Conservation (phyloP, 1,284 basidiomycete genomes). For the Leccinum holopus region DNA sequence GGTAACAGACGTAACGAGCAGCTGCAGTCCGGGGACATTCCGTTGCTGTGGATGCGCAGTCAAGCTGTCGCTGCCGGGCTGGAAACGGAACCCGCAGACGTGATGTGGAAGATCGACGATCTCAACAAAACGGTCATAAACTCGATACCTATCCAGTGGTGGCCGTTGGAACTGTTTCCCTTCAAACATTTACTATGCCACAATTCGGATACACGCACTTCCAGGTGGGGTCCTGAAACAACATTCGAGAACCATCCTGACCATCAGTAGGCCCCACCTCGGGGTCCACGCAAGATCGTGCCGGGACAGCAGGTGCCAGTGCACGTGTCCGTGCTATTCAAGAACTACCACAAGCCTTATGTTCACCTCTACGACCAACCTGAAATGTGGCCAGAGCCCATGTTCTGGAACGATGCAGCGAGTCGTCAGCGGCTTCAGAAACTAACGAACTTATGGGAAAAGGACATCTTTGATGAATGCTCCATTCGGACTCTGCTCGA, state of each 20-base stretch:
- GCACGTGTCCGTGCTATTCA: constrained; percentile 34
- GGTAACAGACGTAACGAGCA: constrained; percentile 31
- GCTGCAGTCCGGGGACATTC: constrained; percentile 34
- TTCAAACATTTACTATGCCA: constrained; percentile 31
- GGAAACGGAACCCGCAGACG: constrained; percentile 22
- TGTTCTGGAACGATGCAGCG: constrained; percentile 32
- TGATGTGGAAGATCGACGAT: constrained; percentile 33
- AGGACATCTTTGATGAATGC: constrained; percentile 29
- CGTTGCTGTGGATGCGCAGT: constrained; percentile 35
- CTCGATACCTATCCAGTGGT: constrained; percentile 28
- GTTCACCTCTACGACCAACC: constrained; percentile 24
- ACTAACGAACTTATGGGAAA: constrained; percentile 28
- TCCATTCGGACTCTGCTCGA: constrained; percentile 21
- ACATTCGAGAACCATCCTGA: constrained; percentile 11
- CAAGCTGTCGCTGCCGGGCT: constrained; percentile 30
- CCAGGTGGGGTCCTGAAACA: too few species aligned
- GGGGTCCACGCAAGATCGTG: constrained; percentile 26
- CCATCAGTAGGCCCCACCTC: constrained; percentile 26
- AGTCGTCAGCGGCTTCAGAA: constrained; percentile 23
- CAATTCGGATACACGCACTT: constrained; percentile 24
- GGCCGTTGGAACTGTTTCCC: constrained; percentile 30
- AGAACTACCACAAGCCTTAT: constrained; percentile 28
- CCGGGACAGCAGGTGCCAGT: constrained; percentile 34
- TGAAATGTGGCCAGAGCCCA: constrained; percentile 28
- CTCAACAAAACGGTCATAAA: constrained; percentile 25